Percentiles rank a stretch among this genome's conserved stretches.
Conservation (phyloP, 148 eudicot genomes). For the Nepenthes gracilis region DNA sequence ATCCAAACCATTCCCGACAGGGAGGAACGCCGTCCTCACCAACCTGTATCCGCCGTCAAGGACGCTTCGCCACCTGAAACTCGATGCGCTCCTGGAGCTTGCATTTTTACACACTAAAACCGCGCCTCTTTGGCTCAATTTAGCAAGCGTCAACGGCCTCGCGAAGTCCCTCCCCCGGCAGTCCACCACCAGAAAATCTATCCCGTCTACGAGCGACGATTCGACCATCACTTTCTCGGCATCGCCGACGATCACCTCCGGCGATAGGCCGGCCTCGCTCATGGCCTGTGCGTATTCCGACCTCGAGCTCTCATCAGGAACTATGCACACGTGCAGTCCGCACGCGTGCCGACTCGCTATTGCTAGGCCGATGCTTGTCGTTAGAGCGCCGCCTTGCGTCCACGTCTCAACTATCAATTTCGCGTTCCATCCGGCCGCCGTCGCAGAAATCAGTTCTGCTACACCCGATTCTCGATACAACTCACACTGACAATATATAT, state of each 20-base stretch:
- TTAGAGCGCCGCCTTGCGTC: conserved; percentile 31
- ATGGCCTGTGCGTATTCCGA: conserved; percentile 32
- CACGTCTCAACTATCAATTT: conserved; percentile 69
- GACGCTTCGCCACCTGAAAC: conserved; percentile 47
- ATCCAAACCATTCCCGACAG: conserved; percentile 72
- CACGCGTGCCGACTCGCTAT: conserved; percentile 51
- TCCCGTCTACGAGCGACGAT: conserved; percentile 17
- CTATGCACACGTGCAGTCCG: conserved; percentile 75
- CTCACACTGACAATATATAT: conserved; percentile 31
- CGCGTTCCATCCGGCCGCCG: conserved; percentile 94
- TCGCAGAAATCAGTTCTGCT: conserved; percentile 84
- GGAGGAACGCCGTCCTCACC: conserved; percentile 57
- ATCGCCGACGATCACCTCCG: conserved; percentile 45
- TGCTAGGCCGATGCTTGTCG: conserved; percentile 58
- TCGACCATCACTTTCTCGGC: conserved; percentile 44
- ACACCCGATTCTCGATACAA: conserved; percentile 52
- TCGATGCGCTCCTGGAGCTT: conserved; percentile 27
- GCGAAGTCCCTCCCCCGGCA: conserved; percentile 25
- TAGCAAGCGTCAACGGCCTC: conserved; percentile 39
- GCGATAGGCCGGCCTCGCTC: conserved; percentile 14
- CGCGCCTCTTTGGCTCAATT: conserved; percentile 60
- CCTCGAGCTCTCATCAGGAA: conserved; percentile 48
- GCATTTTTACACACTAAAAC: conserved; percentile 74
- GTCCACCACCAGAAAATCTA: conserved; percentile 73
- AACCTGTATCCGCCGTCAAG: conserved; percentile 40